A percentile compares a stretch with the other conserved stretches of the same genome.
phyloP scores from a whole-genome alignment of 2,329 filamentous ascomycete genomes.

The Cyanodermella asteris region DNA sequence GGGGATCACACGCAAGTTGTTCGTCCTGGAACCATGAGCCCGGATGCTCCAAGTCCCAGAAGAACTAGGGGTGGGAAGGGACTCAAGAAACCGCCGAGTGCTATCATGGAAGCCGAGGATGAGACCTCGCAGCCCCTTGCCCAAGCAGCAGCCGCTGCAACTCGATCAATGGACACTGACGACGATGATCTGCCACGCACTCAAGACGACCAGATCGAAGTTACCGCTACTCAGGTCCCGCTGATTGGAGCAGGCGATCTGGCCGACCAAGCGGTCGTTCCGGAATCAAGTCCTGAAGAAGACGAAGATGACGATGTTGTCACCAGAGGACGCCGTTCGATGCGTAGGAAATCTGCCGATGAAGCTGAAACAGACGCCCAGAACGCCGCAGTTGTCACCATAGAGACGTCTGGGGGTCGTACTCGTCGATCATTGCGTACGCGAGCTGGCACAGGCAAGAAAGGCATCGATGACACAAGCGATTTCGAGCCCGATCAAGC shows the following conservation, averaged over 20 bases:
- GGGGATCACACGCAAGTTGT: slow-evolving; percentile 34
- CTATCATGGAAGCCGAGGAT: slow-evolving; percentile 31
- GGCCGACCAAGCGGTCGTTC: slow-evolving; percentile 9
- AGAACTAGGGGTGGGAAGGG: slow-evolving; percentile 24
- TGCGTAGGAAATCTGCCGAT: slow-evolving; percentile 21
- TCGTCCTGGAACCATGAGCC: slow-evolving; percentile 30
- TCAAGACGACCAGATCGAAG: slow-evolving; percentile 4
- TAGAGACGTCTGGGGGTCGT: slow-evolving; percentile 23
- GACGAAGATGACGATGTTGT: slow-evolving; percentile 17
- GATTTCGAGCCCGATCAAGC: slow-evolving; percentile 41
- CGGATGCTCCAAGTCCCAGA: slow-evolving; percentile 22
- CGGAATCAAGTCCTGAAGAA: slow-evolving; percentile 9
- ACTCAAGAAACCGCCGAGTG: slow-evolving; percentile 23
- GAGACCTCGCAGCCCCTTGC: slow-evolving; percentile 23
- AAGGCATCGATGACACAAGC: slow-evolving; percentile 31
- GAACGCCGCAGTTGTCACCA: slow-evolving; percentile 35
- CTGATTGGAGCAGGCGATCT: slow-evolving; percentile 19
- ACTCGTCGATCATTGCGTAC: slow-evolving; percentile 12
- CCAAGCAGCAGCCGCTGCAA: slow-evolving; percentile 9
- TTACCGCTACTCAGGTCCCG: slow-evolving; percentile 18
- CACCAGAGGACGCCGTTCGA: no score
- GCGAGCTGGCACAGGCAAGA: slow-evolving; percentile 13
- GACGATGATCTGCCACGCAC: slow-evolving; percentile 13
- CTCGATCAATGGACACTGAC: slow-evolving; percentile 8
- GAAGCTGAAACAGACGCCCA: slow-evolving; percentile 23